Conservation (phyloP, 805 yeast genomes). For the Metschnikowia baotianmanensis region DNA sequence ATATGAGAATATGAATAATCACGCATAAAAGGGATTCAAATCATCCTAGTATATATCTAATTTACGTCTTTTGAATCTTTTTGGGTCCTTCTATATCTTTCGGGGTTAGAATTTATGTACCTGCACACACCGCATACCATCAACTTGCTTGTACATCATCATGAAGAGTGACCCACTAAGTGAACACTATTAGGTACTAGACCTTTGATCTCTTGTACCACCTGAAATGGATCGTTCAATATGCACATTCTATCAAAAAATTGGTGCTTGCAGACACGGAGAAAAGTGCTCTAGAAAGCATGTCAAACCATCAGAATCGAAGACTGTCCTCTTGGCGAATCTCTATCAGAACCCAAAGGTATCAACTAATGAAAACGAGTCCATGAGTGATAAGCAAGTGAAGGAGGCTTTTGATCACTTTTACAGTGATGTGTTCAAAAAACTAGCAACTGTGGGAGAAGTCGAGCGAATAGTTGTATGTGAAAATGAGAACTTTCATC, state of each 20-base stretch:
- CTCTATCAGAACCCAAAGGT: slow-evolving; percentile 60
- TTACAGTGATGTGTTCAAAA: slow-evolving; percentile 69
- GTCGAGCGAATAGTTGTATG: slow-evolving; percentile 69
- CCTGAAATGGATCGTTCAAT: slow-evolving; percentile 16
- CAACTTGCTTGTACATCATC: no score
- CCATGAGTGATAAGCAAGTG: slow-evolving; percentile 34
- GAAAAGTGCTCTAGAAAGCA: slow-evolving; percentile 79
- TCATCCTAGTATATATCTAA: no score
- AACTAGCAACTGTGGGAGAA: slow-evolving; percentile 48
- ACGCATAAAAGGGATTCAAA: no score
- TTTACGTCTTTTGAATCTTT: neutral
- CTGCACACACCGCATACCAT: no score
- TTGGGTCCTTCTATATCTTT: neutral
- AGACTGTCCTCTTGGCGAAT: slow-evolving; percentile 63
- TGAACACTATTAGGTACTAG: no score
- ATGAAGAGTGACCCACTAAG: no score
- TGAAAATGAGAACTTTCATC: slow-evolving; percentile 78
- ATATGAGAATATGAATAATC: no score
- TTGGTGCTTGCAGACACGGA: slow-evolving; percentile 94
- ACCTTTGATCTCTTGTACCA: no score
- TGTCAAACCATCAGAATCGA: slow-evolving; percentile 60
- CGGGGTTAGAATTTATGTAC: no score
- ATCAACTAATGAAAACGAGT: slow-evolving; percentile 30
- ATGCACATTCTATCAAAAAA: slow-evolving; percentile 68
- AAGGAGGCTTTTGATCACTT: slow-evolving; percentile 57